These are phyloP conservation scores for Trichaptum fuscoviolaceum DNA, from an alignment of 768 basidiomycete genomes.

Conservation along the genomic window DNA sequence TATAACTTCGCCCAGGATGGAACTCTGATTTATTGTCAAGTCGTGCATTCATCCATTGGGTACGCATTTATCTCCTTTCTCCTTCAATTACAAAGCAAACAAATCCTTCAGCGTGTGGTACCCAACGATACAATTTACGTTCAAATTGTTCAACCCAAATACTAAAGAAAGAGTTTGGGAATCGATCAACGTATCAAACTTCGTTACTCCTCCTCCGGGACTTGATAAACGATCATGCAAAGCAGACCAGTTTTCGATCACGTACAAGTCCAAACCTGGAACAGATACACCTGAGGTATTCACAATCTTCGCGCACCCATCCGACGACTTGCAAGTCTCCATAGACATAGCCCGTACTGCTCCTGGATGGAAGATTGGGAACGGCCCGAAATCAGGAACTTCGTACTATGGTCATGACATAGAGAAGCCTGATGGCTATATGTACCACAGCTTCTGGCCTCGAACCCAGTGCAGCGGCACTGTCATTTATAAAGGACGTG, in stretches of 20 bases:
- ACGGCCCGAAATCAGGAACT: constrained; percentile 81
- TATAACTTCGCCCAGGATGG: constrained; percentile 84
- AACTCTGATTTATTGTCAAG: constrained; percentile 69
- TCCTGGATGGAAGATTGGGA: constrained; percentile 89
- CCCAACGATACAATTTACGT: constrained; percentile 91
- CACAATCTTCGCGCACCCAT: constrained; percentile 71
- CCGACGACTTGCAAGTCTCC: constrained; percentile 73
- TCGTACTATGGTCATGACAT: constrained; percentile 78
- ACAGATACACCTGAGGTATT: constrained; percentile 71
- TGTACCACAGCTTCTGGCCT: constrained; percentile 91
- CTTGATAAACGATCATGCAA: constrained; percentile 85
- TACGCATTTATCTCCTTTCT: constrained; percentile 35
- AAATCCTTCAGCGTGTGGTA: constrained; percentile 69
- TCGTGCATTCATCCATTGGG: constrained; percentile 89
- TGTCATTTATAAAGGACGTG: constrained; percentile 61
- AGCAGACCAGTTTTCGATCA: constrained; percentile 79
- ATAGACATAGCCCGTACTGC: constrained; percentile 68
- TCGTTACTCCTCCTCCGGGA: constrained; percentile 65
- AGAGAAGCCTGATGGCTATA: constrained; percentile 73
- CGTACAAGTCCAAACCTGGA: constrained; percentile 50
- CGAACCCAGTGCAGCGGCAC: constrained; percentile 56
- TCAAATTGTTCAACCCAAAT: constrained; percentile 78
- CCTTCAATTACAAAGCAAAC: constrained; percentile 9
- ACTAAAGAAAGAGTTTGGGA: constrained; percentile 78
- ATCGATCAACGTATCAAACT: constrained; percentile 80